Percentiles rank a stretch among this genome's conserved stretches.
These are phyloP conservation scores for Alternaria alternata DNA, from an alignment of 2,329 filamentous ascomycete species.

Conservation along the genomic window DNA sequence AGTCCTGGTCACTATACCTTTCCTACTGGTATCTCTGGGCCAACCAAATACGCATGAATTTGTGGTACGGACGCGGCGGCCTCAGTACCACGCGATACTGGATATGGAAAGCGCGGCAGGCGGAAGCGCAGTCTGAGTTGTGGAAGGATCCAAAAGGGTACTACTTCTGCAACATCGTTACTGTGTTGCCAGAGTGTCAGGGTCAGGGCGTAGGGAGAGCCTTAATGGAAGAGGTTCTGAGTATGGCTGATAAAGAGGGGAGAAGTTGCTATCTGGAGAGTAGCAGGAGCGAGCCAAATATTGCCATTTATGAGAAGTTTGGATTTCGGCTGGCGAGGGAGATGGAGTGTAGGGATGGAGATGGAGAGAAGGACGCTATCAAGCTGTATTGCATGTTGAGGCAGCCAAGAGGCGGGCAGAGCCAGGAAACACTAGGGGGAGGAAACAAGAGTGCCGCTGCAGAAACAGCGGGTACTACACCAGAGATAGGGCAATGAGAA, in stretches of 20 bases:
- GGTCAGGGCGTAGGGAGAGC: slow-evolving; percentile 71
- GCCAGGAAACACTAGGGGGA: not conserved
- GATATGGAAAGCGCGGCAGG: slow-evolving; percentile 75
- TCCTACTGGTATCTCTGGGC: slow-evolving; percentile 72
- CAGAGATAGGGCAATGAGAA: not conserved
- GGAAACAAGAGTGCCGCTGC: not conserved
- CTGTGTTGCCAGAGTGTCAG: slow-evolving; percentile 70
- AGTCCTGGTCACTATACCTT: slow-evolving; percentile 69
- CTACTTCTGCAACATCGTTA: slow-evolving; percentile 80
- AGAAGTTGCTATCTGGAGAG: slow-evolving; percentile 76
- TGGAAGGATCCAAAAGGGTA: slow-evolving; percentile 74
- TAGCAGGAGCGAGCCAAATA: slow-evolving; percentile 71
- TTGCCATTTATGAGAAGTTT: slow-evolving; percentile 74
- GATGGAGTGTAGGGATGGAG: slow-evolving; percentile 72
- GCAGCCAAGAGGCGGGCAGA: slow-evolving; percentile 36
- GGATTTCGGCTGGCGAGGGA: slow-evolving; percentile 71
- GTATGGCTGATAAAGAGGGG: slow-evolving; percentile 69
- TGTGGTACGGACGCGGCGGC: slow-evolving; percentile 73
- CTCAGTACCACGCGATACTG: slow-evolving; percentile 73
- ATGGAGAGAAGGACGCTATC: slow-evolving; percentile 55
- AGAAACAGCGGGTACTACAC: not conserved
- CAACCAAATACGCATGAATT: slow-evolving; percentile 71
- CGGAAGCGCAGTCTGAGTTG: slow-evolving; percentile 66
- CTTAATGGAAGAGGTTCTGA: slow-evolving; percentile 70
- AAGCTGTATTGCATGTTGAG: slow-evolving; percentile 58